phyloP scores from a whole-genome alignment of 805 yeast genomes.

The Metschnikowia matae region DNA sequence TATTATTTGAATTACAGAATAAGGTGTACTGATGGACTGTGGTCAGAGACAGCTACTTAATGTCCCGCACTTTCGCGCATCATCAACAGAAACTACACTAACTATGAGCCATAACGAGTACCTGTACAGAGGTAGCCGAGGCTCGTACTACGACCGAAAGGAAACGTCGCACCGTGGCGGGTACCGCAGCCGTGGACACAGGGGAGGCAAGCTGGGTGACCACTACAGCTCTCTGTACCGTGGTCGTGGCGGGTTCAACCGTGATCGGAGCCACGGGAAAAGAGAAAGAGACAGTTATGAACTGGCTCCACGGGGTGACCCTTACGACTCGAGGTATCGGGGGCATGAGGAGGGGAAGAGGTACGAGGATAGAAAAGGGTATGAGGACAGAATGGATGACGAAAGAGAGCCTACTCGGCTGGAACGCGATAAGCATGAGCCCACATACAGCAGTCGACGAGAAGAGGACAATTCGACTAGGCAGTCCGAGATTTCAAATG shows the following conservation, averaged over 20 bases:
- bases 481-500: background rate
- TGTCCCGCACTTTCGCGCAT: background rate
- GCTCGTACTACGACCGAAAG: conserved; percentile 7
- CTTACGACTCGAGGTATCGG: background rate
- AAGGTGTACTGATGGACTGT: too few relatives aligned
- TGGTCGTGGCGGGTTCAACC: conserved; percentile 16
- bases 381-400: background rate
- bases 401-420: background rate
- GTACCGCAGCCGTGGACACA: conserved; percentile 19
- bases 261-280: background rate
- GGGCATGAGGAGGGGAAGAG: background rate
- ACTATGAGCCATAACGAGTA: background rate
- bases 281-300: background rate
- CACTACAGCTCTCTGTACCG: conserved; percentile 12
- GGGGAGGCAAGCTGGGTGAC: conserved; percentile 21
- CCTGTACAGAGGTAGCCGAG: conserved; percentile 7
- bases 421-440: background rate
- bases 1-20: too few relatives aligned
- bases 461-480: background rate
- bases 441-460: background rate
- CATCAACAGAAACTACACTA: background rate
- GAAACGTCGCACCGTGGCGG: conserved; percentile 7
- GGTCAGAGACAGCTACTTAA: too few relatives aligned
- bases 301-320: background rate
- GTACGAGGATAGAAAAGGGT: background rate